Evolutionary conservation across 1,284 basidiomycete species (phyloP), one percentile per base, ranked within the genome.

Genomic region (Prillingera fragicola): DNA sequence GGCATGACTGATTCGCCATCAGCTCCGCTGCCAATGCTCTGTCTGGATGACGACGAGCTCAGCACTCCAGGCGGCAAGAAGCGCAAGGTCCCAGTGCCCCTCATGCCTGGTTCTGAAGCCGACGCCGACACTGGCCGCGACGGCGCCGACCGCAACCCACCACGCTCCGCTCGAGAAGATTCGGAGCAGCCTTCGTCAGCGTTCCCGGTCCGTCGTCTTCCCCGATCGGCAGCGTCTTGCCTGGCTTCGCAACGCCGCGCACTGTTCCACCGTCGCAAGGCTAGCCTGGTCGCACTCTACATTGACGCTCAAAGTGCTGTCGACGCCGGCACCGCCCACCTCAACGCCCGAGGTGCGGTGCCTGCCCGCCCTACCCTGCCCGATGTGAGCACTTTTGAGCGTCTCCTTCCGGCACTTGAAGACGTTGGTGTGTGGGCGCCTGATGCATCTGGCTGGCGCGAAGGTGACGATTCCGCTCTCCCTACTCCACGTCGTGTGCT

Each of bases 281-380:
- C 60, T 1, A 58, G 53, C 3, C 53, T 68, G 27, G 58, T 68
- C 17, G 54, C 59, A 12, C 50, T 68, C 8, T 68, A 63, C 35
- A 45, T 63, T 25, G 65, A 65, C 36, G 63, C 62, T n/a, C 62
- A 65, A 47, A 54, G 43, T 14, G 57, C 56, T 13, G 44, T 56
- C 17, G 48, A 49, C 28, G 29, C 38, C 2, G 26, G 41, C 12
- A 39, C 19, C 12, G 27, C 28, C 19, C 13, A 22, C 37, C 2
- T 10, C 13, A 17, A 32, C 29, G 27, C 39, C 33, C 12, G 22
- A 23, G 15, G 22, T 3, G 22, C 23, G 17, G 19, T 18, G 26
- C 9, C 32, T 14, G 15, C 14, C 34, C 37, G 44, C 23, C 33
- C 42, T 22, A 28, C 34, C 4, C 44, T 59, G 8, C 55, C 55